Conservation (phyloP, 1,284 basidiomycete species). For the Puccinia coronata region DNA sequence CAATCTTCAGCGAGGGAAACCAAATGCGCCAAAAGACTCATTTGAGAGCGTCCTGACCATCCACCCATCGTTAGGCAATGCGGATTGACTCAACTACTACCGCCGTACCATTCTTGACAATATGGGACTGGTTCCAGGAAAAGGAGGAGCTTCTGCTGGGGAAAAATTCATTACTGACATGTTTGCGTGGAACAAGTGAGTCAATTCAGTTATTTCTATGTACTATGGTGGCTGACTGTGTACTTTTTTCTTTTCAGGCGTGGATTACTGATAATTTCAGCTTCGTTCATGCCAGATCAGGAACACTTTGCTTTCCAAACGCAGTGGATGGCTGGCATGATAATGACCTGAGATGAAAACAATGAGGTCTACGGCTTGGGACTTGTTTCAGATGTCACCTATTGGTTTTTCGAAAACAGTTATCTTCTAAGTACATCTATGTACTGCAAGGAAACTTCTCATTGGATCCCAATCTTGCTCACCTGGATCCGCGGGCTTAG, state of each 20-base stretch:
- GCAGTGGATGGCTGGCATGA: neutral
- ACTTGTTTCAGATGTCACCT: constrained; percentile 12
- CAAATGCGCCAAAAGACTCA: neutral
- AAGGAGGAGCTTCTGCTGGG: neutral
- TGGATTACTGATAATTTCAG: neutral
- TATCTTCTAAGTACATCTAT: constrained; percentile 13
- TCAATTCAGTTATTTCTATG: neutral
- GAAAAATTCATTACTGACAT: constrained; percentile 7
- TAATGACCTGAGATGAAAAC: neutral
- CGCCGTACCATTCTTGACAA: neutral
- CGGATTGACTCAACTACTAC: neutral
- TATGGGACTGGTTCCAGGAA: neutral
- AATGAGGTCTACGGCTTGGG: neutral
- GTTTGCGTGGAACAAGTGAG: too few species aligned
- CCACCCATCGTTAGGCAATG: neutral
- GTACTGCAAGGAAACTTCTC: neutral
- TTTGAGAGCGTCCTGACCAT: neutral
- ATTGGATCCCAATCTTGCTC: too few species aligned
- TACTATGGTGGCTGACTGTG: neutral
- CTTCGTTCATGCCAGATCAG: neutral
- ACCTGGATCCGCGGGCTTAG: too few species aligned
- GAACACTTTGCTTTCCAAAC: constrained; percentile 16
- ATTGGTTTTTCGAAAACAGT: constrained; percentile 15
- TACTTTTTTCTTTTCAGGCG: too few species aligned
- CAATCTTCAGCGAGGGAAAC: neutral